phyloP scores from a whole-genome alignment of 208 protist species.

The Leptomonas seymouri region DNA sequence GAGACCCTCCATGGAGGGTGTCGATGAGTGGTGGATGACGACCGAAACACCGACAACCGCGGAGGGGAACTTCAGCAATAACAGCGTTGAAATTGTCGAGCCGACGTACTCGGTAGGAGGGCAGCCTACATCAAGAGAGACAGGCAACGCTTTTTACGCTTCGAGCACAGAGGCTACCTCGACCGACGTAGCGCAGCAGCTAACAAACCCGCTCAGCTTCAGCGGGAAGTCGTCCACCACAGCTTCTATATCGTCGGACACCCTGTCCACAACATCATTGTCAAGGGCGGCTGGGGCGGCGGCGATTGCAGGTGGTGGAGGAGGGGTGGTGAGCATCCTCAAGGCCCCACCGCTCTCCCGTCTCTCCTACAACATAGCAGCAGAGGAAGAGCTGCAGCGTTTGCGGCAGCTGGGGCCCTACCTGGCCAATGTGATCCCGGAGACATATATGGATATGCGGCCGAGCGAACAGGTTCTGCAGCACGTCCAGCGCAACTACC shows the following conservation, averaged over 20 bases:
- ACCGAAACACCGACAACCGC: not conserved
- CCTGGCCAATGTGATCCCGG: slow-evolving; percentile 53
- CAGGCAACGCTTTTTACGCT: not conserved
- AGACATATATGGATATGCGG: slow-evolving; percentile 58
- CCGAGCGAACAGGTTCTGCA: slow-evolving; percentile 35
- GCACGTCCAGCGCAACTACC: slow-evolving; percentile 42
- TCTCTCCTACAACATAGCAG: slow-evolving; percentile 18
- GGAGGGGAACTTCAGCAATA: not conserved
- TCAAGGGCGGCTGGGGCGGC: not conserved
- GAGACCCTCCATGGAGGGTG: not conserved
- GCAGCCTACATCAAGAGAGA: not conserved
- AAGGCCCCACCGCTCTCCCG: not conserved
- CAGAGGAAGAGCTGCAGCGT: slow-evolving; percentile 19
- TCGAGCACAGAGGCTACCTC: not conserved
- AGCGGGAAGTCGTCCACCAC: slow-evolving; percentile 1
- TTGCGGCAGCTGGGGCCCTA: slow-evolving; percentile 33
- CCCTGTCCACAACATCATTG: slow-evolving; percentile 1
- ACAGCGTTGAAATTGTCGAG: not conserved
- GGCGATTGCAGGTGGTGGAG: not conserved
- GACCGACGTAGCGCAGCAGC: slow-evolving; percentile 4
- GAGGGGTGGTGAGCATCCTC: not conserved
- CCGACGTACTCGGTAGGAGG: not conserved
- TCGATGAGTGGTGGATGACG: slow-evolving; percentile 11
- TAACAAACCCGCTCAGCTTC: slow-evolving; percentile 5
- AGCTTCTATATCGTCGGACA: slow-evolving; percentile 1